These are phyloP conservation scores for Bondarzewia mesenterica DNA, from an alignment of 1,284 basidiomycete species.

Conservation along the genomic window DNA sequence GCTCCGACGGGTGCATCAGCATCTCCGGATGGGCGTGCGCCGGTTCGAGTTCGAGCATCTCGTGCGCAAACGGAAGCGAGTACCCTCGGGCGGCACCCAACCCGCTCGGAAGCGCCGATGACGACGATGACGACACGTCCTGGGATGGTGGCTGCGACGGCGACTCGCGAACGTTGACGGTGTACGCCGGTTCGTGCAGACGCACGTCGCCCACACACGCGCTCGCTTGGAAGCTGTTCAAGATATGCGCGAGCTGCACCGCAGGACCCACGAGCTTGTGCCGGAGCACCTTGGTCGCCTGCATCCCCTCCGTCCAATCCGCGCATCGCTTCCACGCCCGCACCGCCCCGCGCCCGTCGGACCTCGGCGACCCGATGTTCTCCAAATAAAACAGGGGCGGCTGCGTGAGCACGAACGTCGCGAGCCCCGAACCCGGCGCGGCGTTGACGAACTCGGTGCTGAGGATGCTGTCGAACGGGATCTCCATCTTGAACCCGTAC, in stretches of 20 bases:
- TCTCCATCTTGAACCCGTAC: conserved; percentile 75
- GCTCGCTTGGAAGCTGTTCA: conserved; percentile 39
- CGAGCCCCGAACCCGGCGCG: conserved; percentile 47
- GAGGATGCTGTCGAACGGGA: conserved; percentile 57
- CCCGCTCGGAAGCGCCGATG: too few relatives aligned
- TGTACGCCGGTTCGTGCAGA: conserved; percentile 23
- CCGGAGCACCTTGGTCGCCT: conserved; percentile 56
- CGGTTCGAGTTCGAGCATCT: too few relatives aligned
- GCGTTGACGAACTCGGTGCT: conserved; percentile 49
- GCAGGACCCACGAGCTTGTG: conserved; percentile 63
- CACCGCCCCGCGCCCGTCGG: conserved; percentile 10
- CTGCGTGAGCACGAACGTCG: conserved; percentile 53
- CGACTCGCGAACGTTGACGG: conserved; percentile 3
- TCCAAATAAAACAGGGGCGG: conserved; percentile 66
- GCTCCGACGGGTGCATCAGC: too few relatives aligned
- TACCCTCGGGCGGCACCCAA: too few relatives aligned
- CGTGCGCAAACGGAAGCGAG: too few relatives aligned
- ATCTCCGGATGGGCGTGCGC: too few relatives aligned
- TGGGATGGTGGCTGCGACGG: background rate
- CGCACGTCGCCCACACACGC: conserved; percentile 29
- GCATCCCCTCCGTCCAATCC: conserved; percentile 73
- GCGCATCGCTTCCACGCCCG: conserved; percentile 57
- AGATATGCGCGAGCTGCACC: conserved; percentile 49
- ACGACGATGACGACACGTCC: background rate
- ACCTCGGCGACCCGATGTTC: conserved; percentile 21